Evolutionary conservation across 163 green algal species (phyloP), one percentile per base, ranked within the genome.

Genomic region (Chloromonas sp.): DNA sequence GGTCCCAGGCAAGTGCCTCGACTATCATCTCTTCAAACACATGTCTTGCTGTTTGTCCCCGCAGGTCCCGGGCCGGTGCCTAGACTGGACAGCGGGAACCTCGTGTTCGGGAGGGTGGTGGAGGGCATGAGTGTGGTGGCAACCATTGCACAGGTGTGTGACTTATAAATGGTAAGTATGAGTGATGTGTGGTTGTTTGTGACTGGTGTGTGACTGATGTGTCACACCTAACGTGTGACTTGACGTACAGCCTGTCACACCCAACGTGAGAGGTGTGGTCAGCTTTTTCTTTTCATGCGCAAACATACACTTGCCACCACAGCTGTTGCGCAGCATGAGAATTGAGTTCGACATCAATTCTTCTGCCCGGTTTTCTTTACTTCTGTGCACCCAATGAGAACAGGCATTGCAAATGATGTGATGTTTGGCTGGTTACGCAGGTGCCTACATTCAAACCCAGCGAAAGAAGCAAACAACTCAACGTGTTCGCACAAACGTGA

Each of bases 101-200:
- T 96, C 0, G 95, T 98, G 15, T 98, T 99, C 87, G 96, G 96
- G 71, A 88, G 85, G n/a, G 96, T 99, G 11, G 91, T 92, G 78
- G 93, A 97, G 62, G 92, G 93, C 61, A 92, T 96, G 89, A 87
- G 94, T 36, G 89, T 95, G 11, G 95, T 98, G 1, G 94, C 92
- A 83, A 92, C 14, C 83, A 90, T 97, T 85, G 90, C 94, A 3
- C 83, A 88, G 79, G 90, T 94, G 57, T 5, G 87, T 36, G 36
- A 36, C 36, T 36, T 36, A 36, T 36, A 36, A 36, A 36, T 36
- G 36, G 36, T 36, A 36, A 36, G 36, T 36, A 36, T 36, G 36
- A 76, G 66, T 11, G 8, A 76, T 76, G 66, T 76, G 8, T 76
- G 66, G 5, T 76, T 76, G 66, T 76, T n/a, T 11, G 11, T 76